Base-by-base conservation (phyloP, 345 rosid species). In the Pistacia integerrima region DNA sequence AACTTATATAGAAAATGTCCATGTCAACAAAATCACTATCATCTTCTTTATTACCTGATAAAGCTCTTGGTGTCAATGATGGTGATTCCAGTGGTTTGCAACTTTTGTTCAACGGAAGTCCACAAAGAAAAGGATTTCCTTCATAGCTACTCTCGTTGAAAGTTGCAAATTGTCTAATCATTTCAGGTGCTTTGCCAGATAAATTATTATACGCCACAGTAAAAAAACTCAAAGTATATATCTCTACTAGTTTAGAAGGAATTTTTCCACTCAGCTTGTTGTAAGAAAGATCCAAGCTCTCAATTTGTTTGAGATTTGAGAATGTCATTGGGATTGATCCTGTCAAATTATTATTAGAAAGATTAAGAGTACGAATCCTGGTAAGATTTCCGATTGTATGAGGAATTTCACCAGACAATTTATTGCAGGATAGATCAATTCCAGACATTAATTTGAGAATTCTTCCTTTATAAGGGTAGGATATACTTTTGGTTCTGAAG, bases 401-500 rank as follows among this genome's bases (percentile, higher is more conserved):
- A 0, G 88, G 90, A 11, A 89, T 77, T 0, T 67, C 16, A 9
- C 89, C 88, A 0, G 20, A 61, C 1, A 87, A 58, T 33, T 78
- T 77, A 33, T 89, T 89, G 0, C 18, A 25, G 3, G 90, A 87
- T 11, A 87, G 49, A 64, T 88, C 88, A 0, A 87, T 1, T 33
- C 87, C 90, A 2, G 68, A 72, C 66, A 89, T 63, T 25, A 6
- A 54, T 0, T 0, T 2, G 0, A 75, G 57, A 9, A 38, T 52
- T 1, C 2, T 25, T 6, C 82, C 83, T 52, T 52, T 4, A 3
- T 52, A 52, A 52, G 5, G 1, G 57, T 1, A 2, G 1, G 18
- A 52, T 14, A 52, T 52, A 4, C 3, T 14, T 17, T 49, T 49
- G 0, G 52, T 49, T 49, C n/a, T n/a, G n/a, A n/a, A n/a, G n/a